Conservation (phyloP, 2,329 filamentous ascomycete species). For the Venturia asperata region DNA sequence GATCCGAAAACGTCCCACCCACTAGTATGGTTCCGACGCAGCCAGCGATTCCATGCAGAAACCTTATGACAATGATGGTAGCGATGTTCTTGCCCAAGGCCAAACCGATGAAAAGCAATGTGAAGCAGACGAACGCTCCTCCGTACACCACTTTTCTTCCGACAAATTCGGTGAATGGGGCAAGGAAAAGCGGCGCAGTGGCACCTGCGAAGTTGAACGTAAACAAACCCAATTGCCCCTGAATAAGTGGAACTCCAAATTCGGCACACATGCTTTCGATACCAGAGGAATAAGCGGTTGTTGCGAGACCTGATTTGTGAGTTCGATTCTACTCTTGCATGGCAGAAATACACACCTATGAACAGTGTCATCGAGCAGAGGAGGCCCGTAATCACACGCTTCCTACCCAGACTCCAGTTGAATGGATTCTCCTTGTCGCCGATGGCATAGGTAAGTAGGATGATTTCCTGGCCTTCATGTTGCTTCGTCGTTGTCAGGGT, state of each 20-base stretch:
- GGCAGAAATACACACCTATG: conserved; percentile 37
- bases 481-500: conserved; percentile 39
- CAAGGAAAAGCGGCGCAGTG: conserved; percentile 77
- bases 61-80: conserved; percentile 68
- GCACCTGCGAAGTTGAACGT: conserved; percentile 76
- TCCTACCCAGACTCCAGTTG: conserved; percentile 43
- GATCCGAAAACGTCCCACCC: conserved; percentile 78
- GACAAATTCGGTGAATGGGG: conserved; percentile 82
- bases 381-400: conserved; percentile 41
- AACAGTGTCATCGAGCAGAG: conserved; percentile 49
- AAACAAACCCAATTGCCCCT: conserved; percentile 62
- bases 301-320: conserved; percentile 29
- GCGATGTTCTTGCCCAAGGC: conserved; percentile 61
- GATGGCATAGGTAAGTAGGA: conserved; percentile 41
- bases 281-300: conserved; percentile 46
- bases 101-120: conserved; percentile 64
- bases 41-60: conserved; percentile 67
- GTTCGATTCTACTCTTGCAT: background rate
- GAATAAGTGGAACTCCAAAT: conserved; percentile 35
- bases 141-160: conserved; percentile 73
- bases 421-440: conserved; percentile 46
- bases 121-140: conserved; percentile 62
- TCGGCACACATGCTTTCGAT: conserved; percentile 42
- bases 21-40: conserved; percentile 82
- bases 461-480: conserved; percentile 37